These are phyloP conservation scores for Penicillium lagena DNA, from an alignment of 495 filamentous ascomycete genomes.

Conservation along the genomic window DNA sequence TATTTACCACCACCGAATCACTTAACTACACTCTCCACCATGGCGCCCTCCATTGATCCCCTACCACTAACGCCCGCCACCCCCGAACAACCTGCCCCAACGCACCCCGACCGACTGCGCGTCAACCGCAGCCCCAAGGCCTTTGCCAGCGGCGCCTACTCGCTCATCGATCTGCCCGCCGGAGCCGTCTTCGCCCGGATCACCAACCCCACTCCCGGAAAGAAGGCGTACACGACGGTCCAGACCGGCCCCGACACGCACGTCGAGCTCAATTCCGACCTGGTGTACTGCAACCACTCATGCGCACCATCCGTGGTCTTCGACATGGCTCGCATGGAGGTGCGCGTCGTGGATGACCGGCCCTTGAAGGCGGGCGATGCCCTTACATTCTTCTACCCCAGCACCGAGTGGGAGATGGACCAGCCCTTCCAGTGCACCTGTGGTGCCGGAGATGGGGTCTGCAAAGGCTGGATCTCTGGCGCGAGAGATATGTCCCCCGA, in stretches of 20 bases:
- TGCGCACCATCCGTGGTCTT: slow-evolving; percentile 65
- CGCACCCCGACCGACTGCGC: slow-evolving; percentile 29
- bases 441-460: slow-evolving; percentile 26
- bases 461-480: slow-evolving; percentile 28
- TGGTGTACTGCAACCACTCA: slow-evolving; percentile 71
- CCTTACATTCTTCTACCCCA: slow-evolving; percentile 75
- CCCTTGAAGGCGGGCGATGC: slow-evolving; percentile 53
- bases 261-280: slow-evolving; percentile 67
- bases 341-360: slow-evolving; percentile 51
- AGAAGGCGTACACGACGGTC: slow-evolving; percentile 63
- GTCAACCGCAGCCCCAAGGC: slow-evolving; percentile 32
- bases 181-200: slow-evolving; percentile 53
- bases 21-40: background rate
- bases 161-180: slow-evolving; percentile 54
- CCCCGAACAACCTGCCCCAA: slow-evolving; percentile 13
- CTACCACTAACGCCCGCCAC: slow-evolving; percentile 4
- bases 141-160: slow-evolving; percentile 58
- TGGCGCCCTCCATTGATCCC: slow-evolving; percentile 17
- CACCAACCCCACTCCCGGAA: slow-evolving; percentile 45
- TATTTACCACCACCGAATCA: too few species aligned
- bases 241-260: slow-evolving; percentile 56
- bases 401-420: slow-evolving; percentile 70
- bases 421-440: slow-evolving; percentile 67
- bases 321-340: slow-evolving; percentile 57
- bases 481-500: slow-evolving; percentile 23